Evolutionary conservation across 2,329 filamentous ascomycete genomes (phyloP).

Genomic region (Zasmidium citrigriseum): DNA sequence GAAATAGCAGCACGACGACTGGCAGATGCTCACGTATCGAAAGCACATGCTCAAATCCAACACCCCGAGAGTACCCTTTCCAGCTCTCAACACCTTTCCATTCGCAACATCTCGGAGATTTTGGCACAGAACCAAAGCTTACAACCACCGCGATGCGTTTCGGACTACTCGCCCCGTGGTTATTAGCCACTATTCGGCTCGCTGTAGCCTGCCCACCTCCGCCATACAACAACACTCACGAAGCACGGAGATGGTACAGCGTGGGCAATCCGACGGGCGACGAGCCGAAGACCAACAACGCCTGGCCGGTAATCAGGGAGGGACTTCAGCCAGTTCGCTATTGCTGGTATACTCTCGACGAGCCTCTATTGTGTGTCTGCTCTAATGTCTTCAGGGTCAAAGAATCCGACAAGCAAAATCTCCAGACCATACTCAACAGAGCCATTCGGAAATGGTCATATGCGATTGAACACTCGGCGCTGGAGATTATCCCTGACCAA

Average conservation of each 20-base stretch:
- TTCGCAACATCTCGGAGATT: no score
- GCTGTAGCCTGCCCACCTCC: neutral
- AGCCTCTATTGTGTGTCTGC: neutral
- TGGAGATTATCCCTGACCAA: neutral
- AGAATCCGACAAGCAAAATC: neutral
- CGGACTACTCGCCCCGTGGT: neutral
- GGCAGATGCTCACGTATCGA: no score
- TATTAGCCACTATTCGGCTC: neutral
- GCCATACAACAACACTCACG: neutral
- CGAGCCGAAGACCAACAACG: constrained; percentile 4
- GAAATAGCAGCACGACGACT: no score
- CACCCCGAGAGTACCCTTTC: no score
- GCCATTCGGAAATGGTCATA: neutral
- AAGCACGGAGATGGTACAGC: neutral
- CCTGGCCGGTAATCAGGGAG: constrained; percentile 1
- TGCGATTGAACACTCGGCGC: neutral
- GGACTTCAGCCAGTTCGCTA: neutral
- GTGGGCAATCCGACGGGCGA: constrained; percentile 1
- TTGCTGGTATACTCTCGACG: neutral
- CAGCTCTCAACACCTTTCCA: no score
- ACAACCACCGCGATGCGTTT: neutral
- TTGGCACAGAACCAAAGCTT: no score
- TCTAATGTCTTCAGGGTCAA: neutral
- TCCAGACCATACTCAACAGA: neutral
- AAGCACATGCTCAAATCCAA: no score